These are phyloP conservation scores for Candida piceae DNA, from an alignment of 805 yeast species.

Conservation along the genomic window DNA sequence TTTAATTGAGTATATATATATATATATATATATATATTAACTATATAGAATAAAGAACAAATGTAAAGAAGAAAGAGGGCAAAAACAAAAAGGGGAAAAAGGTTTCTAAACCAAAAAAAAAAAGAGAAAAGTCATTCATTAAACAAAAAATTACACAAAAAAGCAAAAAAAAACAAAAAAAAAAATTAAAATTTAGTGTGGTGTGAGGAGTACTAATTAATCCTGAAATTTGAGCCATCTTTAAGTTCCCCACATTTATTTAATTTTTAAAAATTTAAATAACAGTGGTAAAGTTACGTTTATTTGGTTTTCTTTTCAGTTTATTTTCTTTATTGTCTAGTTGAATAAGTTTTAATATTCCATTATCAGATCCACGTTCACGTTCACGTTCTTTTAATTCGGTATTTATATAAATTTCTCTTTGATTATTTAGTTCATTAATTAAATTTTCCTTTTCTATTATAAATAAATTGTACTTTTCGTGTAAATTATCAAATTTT, in stretches of 20 bases:
- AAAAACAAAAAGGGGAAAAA: too few relatives aligned
- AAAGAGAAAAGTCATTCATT: not conserved
- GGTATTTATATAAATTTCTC: not conserved
- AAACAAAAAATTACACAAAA: not conserved
- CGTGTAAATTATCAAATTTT: conserved; percentile 4
- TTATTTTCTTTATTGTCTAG: not conserved
- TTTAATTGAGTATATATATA: too few relatives aligned
- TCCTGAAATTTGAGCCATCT: not conserved
- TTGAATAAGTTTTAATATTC: not conserved
- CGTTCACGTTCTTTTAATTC: not conserved
- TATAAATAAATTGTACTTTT: conserved; percentile 5
- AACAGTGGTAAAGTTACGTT: not conserved
- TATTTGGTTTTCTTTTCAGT: not conserved
- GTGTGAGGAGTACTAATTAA: not conserved
- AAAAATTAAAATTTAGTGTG: too few relatives aligned
- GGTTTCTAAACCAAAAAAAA: too few relatives aligned
- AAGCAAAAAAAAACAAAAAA: not conserved
- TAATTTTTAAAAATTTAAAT: too few relatives aligned
- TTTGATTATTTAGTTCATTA: conserved; percentile 3
- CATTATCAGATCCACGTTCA: not conserved
- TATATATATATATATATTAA: too few relatives aligned
- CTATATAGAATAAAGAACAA: too few relatives aligned
- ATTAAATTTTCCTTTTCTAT: conserved; percentile 9
- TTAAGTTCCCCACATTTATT: not conserved
- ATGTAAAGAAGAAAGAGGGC: too few relatives aligned